Evolutionary conservation across 2,329 filamentous ascomycete genomes (phyloP), one percentile per base, ranked within the genome.

Genomic region (Clonostachys chloroleuca): DNA sequence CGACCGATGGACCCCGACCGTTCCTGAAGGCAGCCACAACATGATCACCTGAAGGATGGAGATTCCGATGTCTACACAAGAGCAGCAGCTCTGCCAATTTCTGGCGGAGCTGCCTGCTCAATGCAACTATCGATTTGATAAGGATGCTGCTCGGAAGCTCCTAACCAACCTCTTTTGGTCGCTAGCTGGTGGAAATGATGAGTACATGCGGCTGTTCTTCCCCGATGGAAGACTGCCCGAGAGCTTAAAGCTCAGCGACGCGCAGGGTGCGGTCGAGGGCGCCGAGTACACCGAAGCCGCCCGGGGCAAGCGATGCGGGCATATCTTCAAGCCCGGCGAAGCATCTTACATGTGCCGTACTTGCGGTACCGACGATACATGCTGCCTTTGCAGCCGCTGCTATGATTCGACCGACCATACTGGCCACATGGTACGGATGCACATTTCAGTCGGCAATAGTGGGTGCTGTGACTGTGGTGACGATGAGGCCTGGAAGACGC

Each of bases 391-490:
- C 70, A 90, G 89, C 59, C 85, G 86, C 55, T 99, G 94, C 69
- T 99, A 96, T 64, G 90, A 97, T 61, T 84, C 91, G 24, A 97
- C 92, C 37, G 92, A 99, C 61, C 94, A 99, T 66, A 86, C 89
- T 12, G 92, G 87, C 12, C 94, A 99, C 67, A 89, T 90, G 71
- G 92, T 97, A 47, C 86, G 88, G 59, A 90, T 99, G 49, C 87
- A 80, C 49, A 84, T 96, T 42, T 95, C 91, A 1, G 83, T 87
- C 3, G 92, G 92, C 7, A 96, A 96, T 62, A 94, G 87, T 60
- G 92, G 92, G 41, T 97, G 95, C 70, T 99, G 94, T 67, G 94
- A 99, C 67, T 99, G 94, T 62, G 94, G 94, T 49, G 94, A 99
- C 62, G 83, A 87, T 17, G 95, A 99, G 67, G 95, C 94, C 12